phyloP scores from a whole-genome alignment of 768 basidiomycete species.

The Amanita subjunquillea region DNA sequence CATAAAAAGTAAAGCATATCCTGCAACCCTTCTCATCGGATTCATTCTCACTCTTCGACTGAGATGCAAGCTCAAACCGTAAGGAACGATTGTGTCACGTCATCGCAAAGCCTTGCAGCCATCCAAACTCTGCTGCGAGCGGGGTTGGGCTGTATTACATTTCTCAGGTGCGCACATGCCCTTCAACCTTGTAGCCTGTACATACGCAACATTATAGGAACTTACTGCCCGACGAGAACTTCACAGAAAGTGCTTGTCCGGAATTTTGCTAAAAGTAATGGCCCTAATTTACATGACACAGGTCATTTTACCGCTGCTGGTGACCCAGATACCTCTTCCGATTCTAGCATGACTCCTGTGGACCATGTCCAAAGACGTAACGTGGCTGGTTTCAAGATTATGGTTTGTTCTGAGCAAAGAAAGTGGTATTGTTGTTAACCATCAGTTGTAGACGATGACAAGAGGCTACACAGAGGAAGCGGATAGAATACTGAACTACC shows the following conservation, averaged over 20 bases:
- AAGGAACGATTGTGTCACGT: conserved; percentile 32
- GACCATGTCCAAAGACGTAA: conserved; percentile 27
- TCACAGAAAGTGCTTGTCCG: conserved; percentile 42
- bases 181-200: neutral
- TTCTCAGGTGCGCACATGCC: conserved; percentile 42
- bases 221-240: conserved; percentile 72
- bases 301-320: conserved; percentile 48
- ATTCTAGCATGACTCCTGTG: conserved; percentile 15
- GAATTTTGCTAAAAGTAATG: neutral
- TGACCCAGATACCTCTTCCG: conserved; percentile 28
- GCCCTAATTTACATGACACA: conserved; percentile 13
- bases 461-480: conserved; percentile 77
- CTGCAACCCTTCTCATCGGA: neutral
- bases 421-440: neutral
- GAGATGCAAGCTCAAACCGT: conserved; percentile 25
- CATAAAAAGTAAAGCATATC: neutral
- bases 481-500: conserved; percentile 70
- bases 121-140: conserved; percentile 67
- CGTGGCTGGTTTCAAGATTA: conserved; percentile 62
- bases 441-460: conserved; percentile 38
- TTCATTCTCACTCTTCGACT: neutral
- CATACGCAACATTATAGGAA: conserved; percentile 33
- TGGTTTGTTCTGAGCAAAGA: conserved; percentile 21
- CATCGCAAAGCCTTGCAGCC: conserved; percentile 53
- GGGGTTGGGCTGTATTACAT: conserved; percentile 69